Evolutionary conservation across 225 moss, liverwort and hornwort species (phyloP).

Genomic region (Pleurozium schreberi): DNA sequence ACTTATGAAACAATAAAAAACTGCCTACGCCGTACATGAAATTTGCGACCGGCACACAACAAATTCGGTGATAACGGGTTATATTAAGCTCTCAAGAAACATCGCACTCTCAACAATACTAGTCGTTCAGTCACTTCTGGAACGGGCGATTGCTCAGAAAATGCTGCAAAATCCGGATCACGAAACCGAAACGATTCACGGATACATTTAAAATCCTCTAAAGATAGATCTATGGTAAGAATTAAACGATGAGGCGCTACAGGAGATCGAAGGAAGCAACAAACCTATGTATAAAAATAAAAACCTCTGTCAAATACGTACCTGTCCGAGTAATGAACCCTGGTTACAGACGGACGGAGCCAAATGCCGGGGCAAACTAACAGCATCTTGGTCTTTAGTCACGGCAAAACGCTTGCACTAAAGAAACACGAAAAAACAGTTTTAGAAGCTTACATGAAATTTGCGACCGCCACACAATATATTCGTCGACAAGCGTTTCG

Average conservation of each 20-base stretch:
- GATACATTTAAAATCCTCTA: not conserved
- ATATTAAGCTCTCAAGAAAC: not conserved
- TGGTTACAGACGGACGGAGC: not conserved
- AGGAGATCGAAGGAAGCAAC: not conserved
- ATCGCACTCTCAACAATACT: not conserved
- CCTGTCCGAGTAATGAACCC: not conserved
- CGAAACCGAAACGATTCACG: not conserved
- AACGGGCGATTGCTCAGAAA: not conserved
- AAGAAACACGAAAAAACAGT: not conserved
- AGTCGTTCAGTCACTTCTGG: not conserved
- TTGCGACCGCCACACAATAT: not conserved
- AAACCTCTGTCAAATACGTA: not conserved
- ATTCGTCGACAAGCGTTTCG: not conserved
- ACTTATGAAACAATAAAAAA: not conserved
- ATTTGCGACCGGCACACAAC: not conserved
- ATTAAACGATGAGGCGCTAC: not conserved
- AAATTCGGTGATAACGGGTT: not conserved
- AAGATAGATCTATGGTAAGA: not conserved
- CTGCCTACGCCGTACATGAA: not conserved
- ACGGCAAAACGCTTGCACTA: not conserved
- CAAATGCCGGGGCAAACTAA: not conserved
- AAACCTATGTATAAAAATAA: not conserved
- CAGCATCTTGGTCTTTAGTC: not conserved
- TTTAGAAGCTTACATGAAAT: not conserved
- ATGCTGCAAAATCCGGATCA: not conserved